phyloP scores from a whole-genome alignment of 1,139 yeast species.

The Kodamaea ohmeri region DNA sequence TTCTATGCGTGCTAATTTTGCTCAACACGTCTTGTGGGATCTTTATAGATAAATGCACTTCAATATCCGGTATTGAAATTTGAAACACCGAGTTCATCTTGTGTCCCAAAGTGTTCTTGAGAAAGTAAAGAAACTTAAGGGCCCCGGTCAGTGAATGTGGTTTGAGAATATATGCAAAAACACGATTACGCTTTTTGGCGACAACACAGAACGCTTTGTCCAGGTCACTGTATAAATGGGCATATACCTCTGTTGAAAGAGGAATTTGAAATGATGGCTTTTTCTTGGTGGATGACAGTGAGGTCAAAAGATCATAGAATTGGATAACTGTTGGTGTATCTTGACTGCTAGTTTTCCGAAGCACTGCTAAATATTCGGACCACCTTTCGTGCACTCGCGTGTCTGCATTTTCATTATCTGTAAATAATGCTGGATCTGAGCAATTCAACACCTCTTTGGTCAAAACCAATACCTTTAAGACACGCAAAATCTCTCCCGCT shows the following conservation, averaged over 20 bases:
- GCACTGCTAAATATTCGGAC: slow-evolving; percentile 70
- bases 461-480: slow-evolving; percentile 65
- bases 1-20: slow-evolving; percentile 13
- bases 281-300: slow-evolving; percentile 23
- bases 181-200: slow-evolving; percentile 29
- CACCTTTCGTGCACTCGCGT: slow-evolving; percentile 66
- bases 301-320: slow-evolving; percentile 48
- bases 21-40: slow-evolving; percentile 31
- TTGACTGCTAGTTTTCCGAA: slow-evolving; percentile 52
- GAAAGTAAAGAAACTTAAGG: slow-evolving; percentile 60
- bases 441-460: slow-evolving; percentile 34
- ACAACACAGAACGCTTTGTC: slow-evolving; percentile 66
- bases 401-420: slow-evolving; percentile 50
- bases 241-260: slow-evolving; percentile 26
- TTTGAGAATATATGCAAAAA: slow-evolving; percentile 50
- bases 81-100: slow-evolving; percentile 26
- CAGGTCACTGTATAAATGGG: slow-evolving; percentile 58
- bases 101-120: slow-evolving; percentile 43
- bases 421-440: slow-evolving; percentile 16
- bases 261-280: slow-evolving; percentile 26
- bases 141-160: slow-evolving; percentile 53
- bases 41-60: slow-evolving; percentile 42
- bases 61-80: slow-evolving; percentile 52
- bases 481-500: slow-evolving; percentile 61
- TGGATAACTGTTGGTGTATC: slow-evolving; percentile 56